phyloP scores from a whole-genome alignment of 2,329 filamentous ascomycete species.

The Alternaria incomplexa region DNA sequence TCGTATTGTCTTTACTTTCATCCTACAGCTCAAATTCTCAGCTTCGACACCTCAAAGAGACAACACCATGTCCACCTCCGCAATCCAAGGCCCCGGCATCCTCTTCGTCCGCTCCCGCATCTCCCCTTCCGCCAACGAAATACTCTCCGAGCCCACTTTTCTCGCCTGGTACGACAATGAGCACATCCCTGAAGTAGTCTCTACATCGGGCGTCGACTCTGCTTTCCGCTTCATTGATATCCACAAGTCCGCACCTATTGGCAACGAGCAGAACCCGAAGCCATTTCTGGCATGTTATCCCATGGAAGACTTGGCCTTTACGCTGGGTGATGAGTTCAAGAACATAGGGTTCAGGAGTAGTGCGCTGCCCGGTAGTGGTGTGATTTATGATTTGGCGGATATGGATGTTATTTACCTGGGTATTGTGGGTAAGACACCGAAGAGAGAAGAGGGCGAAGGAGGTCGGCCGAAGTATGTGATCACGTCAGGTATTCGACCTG shows the following conservation, averaged over 20 bases:
- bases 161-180: constrained; percentile 51
- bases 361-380: constrained; percentile 30
- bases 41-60: neutral
- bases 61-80: neutral
- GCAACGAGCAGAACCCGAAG: constrained; percentile 20
- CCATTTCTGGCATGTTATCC: constrained; percentile 49
- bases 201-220: constrained; percentile 41
- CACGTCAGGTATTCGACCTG: constrained; percentile 23
- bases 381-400: constrained; percentile 40
- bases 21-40: no score
- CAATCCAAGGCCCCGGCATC: constrained; percentile 17
- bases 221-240: constrained; percentile 44
- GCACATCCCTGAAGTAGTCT: constrained; percentile 48
- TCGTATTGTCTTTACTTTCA: neutral
- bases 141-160: constrained; percentile 40
- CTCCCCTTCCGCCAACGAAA: constrained; percentile 32
- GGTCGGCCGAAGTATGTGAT: constrained; percentile 19
- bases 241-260: constrained; percentile 21
- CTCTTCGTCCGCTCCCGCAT: constrained; percentile 25
- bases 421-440: constrained; percentile 17
- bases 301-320: constrained; percentile 46
- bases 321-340: constrained; percentile 43
- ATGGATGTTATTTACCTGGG: constrained; percentile 36
- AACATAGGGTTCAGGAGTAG: constrained; percentile 44
- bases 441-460: neutral